Conservation (phyloP, 805 yeast species). For the Yamadazyma sp. region DNA sequence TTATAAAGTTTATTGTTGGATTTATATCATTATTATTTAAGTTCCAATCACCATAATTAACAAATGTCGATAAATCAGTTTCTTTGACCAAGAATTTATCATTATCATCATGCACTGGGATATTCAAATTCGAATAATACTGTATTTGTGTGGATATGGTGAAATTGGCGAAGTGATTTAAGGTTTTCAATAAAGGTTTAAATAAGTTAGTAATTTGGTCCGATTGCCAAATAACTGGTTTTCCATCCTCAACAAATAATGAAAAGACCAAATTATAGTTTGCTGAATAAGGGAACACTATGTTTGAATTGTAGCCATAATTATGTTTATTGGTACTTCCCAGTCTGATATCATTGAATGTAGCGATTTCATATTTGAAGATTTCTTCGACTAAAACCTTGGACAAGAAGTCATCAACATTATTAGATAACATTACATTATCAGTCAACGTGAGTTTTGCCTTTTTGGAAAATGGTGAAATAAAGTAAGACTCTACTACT, state of each 20-base stretch:
- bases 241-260: conserved; percentile 66
- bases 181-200: conserved; percentile 50
- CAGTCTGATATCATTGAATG: conserved; percentile 15
- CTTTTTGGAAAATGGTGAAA: conserved; percentile 38
- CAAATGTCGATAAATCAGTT: conserved; percentile 65
- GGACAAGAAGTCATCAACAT: conserved; percentile 35
- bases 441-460: conserved; percentile 29
- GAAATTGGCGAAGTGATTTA: conserved; percentile 62
- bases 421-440: conserved; percentile 18
- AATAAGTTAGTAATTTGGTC: conserved; percentile 51
- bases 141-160: conserved; percentile 77
- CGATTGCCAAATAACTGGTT: conserved; percentile 72
- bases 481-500: conserved; percentile 11
- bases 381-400: conserved; percentile 35
- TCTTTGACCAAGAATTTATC: conserved; percentile 35
- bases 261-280: conserved; percentile 74
- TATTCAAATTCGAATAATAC: conserved; percentile 52
- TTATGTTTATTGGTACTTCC: not conserved
- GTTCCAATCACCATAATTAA: conserved; percentile 86
- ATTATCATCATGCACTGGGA: conserved; percentile 17
- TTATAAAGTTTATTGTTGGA: conserved; percentile 68
- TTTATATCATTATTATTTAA: conserved; percentile 53
- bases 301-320: conserved; percentile 17
- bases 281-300: conserved; percentile 58
- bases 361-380: conserved; percentile 36